Conservation (phyloP, 2,329 filamentous ascomycete species). For the Neonectria faginata region DNA sequence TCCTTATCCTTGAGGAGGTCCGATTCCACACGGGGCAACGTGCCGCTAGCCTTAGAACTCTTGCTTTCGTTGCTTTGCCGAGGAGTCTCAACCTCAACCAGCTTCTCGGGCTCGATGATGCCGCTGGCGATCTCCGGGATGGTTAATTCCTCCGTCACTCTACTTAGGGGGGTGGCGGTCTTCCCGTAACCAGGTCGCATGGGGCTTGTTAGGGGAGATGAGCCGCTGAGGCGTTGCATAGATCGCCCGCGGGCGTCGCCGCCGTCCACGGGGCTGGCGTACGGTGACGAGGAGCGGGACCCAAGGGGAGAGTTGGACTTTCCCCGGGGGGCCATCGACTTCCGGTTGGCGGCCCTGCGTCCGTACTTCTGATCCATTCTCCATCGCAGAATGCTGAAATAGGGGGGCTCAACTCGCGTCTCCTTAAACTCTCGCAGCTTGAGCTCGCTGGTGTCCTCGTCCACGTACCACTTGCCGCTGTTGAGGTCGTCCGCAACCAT, state of each 20-base stretch:
- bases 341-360: constrained; percentile 68
- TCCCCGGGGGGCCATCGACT: constrained; percentile 58
- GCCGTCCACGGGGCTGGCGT: constrained; percentile 73
- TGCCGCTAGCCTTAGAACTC: constrained; percentile 48
- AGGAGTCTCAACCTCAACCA: constrained; percentile 69
- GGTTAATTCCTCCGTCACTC: constrained; percentile 76
- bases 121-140: constrained; percentile 55
- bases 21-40: constrained; percentile 50
- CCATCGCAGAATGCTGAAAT: constrained; percentile 96
- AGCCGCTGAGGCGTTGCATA: constrained; percentile 75
- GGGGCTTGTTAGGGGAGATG: constrained; percentile 72
- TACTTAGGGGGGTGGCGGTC: constrained; percentile 74
- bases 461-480: constrained; percentile 90
- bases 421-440: constrained; percentile 94
- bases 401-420: constrained; percentile 88
- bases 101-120: constrained; percentile 58
- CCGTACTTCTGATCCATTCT: constrained; percentile 96
- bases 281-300: constrained; percentile 68
- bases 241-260: constrained; percentile 76
- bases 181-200: constrained; percentile 75
- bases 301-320: constrained; percentile 60
- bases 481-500: constrained; percentile 89
- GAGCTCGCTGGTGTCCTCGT: constrained; percentile 91
- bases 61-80: constrained; percentile 59
- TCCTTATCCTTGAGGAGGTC: constrained; percentile 55